Percentiles rank a stretch among this genome's conserved stretches.
Evolutionary conservation across 192 early-diverging fungal species (phyloP).

Genomic region (Lunasporangiospora selenospora): DNA sequence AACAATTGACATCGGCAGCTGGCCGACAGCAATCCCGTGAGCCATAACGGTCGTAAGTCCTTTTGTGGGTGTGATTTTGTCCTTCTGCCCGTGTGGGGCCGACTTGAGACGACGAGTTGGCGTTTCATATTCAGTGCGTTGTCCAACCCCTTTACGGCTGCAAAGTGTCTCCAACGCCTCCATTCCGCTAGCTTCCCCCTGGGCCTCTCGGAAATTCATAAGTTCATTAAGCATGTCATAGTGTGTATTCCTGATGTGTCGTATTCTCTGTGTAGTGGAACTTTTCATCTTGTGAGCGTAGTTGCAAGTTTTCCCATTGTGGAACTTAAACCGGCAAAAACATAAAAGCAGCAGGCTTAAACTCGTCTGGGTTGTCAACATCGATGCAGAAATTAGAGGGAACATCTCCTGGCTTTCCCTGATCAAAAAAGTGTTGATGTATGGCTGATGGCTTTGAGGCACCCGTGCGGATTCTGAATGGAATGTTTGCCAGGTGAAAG

Average conservation of each 20-base stretch:
- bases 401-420: too few relatives aligned
- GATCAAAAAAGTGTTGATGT: too few relatives aligned
- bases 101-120: neutral
- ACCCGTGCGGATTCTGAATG: too few relatives aligned
- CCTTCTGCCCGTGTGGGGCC: too few relatives aligned
- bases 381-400: too few relatives aligned
- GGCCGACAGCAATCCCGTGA: neutral
- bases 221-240: neutral
- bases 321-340: too few relatives aligned
- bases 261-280: neutral
- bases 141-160: neutral
- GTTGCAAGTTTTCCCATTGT: neutral
- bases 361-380: too few relatives aligned
- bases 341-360: too few relatives aligned
- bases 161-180: neutral
- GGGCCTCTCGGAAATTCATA: neutral
- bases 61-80: neutral
- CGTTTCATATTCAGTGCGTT: neutral
- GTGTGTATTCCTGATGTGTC: slow-evolving; percentile 1
- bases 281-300: neutral
- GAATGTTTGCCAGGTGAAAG: too few relatives aligned
- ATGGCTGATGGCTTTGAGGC: too few relatives aligned
- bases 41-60: neutral
- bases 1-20: neutral
- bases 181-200: neutral